Conservation (phyloP, 164 flowering plant species). For the Sextonia rubra region DNA sequence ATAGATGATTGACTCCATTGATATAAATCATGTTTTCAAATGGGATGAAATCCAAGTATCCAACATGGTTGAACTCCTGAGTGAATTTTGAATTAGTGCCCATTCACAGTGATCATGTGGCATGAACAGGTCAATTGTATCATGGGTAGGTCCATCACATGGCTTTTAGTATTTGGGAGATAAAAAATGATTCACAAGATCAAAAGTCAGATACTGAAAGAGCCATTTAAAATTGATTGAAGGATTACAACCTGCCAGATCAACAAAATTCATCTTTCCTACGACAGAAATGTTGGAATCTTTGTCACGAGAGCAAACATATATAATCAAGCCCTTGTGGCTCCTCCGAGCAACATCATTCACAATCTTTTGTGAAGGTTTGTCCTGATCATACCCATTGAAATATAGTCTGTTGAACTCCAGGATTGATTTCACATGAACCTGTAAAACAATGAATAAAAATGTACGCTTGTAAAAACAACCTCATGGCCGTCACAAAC, state of each 20-base stretch:
- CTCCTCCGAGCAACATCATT: slow-evolving; percentile 30
- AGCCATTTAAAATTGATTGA: too few species aligned
- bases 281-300: slow-evolving; percentile 13
- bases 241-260: slow-evolving; percentile 54
- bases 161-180: too few species aligned
- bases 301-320: slow-evolving; percentile 29
- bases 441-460: slow-evolving; percentile 30
- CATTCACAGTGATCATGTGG: too few species aligned
- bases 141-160: too few species aligned
- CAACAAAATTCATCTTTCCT: slow-evolving; percentile 69
- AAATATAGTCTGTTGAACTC: slow-evolving; percentile 50
- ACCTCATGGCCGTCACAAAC: background rate
- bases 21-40: too few species aligned
- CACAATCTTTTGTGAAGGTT: slow-evolving; percentile 31
- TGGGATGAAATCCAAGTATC: too few species aligned
- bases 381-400: slow-evolving; percentile 13
- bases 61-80: too few species aligned
- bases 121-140: too few species aligned
- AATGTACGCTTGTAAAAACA: background rate
- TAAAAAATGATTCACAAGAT: too few species aligned
- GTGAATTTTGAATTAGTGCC: too few species aligned
- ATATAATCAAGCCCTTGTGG: slow-evolving; percentile 58
- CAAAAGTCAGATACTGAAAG: too few species aligned
- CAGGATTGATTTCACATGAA: slow-evolving; percentile 39
- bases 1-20: too few species aligned